Evolutionary conservation across 1,284 basidiomycete genomes (phyloP), one percentile per base, ranked within the genome.

Genomic region (Neonothopanus nambi): DNA sequence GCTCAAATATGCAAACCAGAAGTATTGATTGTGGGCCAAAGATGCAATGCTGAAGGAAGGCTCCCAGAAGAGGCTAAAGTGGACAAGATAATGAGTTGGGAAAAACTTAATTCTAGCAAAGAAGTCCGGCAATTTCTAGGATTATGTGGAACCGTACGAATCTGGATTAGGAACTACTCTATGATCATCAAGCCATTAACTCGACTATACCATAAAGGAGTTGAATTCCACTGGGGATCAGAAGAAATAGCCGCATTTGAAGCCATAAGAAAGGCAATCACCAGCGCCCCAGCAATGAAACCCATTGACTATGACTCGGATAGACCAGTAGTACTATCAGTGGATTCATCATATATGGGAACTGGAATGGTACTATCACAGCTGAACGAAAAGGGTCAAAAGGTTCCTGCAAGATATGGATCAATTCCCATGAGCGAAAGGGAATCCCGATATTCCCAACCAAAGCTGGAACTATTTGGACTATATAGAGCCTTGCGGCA

Each of bases 341-440:
- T 69, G n/a, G 68, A 76, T 59, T 65, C 71, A 0, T 74, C 68
- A 0, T 57, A 60, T 26, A 66, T 68, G 40, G 70, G 70, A 0
- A 63, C 70, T 1, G 72, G 75, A 0, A 70, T 63, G 37, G 54
- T 65, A 12, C 60, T 72, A 1, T 55, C 49, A 3, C 72, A 76
- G 53, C 47, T 60, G 20, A 67, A 69, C 33, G 41, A 50, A 0
- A 41, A 60, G 3, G 55, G 66, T 3, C 47, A 57, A 3, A 17
- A 56, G 0, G 63, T 62, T 18, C 64, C 60, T 11, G 56, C 61
- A 0, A 39, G 62, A 5, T 74, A 65, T 50, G 68, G 70, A 0
- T 78, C 70, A 0, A 70, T 79, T 11, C 64, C 66, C 0, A 65
- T 68, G 51, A 73, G 70, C 40, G 65, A 73, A 0, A 23, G 62